phyloP scores from a whole-genome alignment of 1,284 basidiomycete genomes.

The Stygiomarasmius scandens region DNA sequence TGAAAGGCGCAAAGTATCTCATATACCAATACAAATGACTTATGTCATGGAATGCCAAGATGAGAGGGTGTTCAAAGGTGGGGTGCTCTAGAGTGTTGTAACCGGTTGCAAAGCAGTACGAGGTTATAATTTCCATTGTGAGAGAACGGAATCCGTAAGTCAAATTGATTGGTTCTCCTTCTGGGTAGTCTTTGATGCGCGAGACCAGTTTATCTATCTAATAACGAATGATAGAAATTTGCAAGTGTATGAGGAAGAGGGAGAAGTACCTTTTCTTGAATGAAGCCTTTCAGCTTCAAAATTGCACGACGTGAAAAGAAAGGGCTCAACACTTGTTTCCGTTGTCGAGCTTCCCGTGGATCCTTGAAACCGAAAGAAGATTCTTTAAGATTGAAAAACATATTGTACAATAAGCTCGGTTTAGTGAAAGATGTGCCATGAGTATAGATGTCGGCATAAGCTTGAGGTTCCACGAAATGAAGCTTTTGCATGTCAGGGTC shows the following conservation, averaged over 20 bases:
- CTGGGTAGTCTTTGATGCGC: not conserved
- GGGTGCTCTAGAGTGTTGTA: constrained; percentile 1
- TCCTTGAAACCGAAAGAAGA: constrained; percentile 19
- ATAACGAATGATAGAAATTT: too few species aligned
- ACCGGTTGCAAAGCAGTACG: constrained; percentile 6
- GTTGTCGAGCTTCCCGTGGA: constrained; percentile 21
- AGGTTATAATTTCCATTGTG: not conserved
- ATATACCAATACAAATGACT: constrained; percentile 34
- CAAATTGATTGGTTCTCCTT: not conserved
- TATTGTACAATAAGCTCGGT: constrained; percentile 4
- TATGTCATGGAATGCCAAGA: constrained; percentile 32
- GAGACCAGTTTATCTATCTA: constrained; percentile 1
- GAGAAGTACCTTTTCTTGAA: constrained; percentile 24
- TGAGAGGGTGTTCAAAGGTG: constrained; percentile 1
- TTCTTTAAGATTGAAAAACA: constrained; percentile 1
- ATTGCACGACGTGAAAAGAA: constrained; percentile 31
- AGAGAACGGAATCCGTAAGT: not conserved
- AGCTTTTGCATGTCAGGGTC: constrained; percentile 17
- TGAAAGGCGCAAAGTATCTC: not conserved
- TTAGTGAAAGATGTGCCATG: too few species aligned
- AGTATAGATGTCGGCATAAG: constrained; percentile 30
- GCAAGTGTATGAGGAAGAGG: too few species aligned
- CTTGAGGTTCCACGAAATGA: constrained; percentile 26
- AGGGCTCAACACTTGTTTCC: constrained; percentile 23
- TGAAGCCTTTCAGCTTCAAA: constrained; percentile 24